These are phyloP conservation scores for Crithidia expoeki DNA, from an alignment of 208 protist species.

Conservation along the genomic window DNA sequence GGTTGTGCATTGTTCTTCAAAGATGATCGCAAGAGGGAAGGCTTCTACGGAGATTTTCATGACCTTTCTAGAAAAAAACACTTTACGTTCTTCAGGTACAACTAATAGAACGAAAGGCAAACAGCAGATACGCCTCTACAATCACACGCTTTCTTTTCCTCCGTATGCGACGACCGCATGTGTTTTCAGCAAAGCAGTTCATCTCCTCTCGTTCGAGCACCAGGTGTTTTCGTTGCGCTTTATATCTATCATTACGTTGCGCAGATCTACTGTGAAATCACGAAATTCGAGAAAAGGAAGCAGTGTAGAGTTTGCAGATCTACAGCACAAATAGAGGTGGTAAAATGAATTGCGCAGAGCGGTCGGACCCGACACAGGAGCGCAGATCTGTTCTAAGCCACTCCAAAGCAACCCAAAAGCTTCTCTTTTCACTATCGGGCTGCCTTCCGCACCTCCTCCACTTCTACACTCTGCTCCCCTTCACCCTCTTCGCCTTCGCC, in stretches of 20 bases:
- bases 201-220: background rate
- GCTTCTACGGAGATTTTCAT: no score
- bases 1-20: no score
- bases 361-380: no score
- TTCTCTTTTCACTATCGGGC: background rate
- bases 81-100: no score
- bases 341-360: no score
- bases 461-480: background rate
- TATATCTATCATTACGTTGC: background rate
- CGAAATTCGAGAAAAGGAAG: background rate
- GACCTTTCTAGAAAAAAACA: no score
- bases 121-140: no score
- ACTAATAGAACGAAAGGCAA: no score
- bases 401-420: no score
- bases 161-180: no score
- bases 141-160: background rate
- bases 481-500: constrained; percentile 20
- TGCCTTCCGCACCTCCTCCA: background rate
- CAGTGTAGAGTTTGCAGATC: background rate
- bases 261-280: constrained; percentile 1
- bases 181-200: background rate
- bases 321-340: background rate
- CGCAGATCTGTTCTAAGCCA: no score
- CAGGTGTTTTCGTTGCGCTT: background rate
- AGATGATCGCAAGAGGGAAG: no score